These are phyloP conservation scores for Ophiocordyceps australis DNA, from an alignment of 2,329 filamentous ascomycete species.

Conservation along the genomic window DNA sequence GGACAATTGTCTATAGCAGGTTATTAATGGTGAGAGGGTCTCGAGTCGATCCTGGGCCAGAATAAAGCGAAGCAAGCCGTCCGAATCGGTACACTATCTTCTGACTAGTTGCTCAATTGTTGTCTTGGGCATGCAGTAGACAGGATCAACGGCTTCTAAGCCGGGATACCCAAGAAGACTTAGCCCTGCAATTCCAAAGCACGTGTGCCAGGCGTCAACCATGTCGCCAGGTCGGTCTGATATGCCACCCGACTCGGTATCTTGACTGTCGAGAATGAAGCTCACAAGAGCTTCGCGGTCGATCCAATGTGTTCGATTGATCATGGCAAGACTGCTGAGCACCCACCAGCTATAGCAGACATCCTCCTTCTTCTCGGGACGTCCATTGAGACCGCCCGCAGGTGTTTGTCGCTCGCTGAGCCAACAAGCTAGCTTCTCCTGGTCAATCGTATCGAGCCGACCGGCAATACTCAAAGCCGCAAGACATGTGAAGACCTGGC, in stretches of 20 bases:
- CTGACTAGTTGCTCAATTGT: conserved; percentile 41
- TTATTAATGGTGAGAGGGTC: conserved; percentile 43
- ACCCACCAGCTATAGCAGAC: conserved; percentile 99
- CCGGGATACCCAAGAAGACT: conserved; percentile 67
- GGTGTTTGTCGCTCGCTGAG: conserved; percentile 82
- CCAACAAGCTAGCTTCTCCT: conserved; percentile 72
- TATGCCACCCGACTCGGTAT: conserved; percentile 66
- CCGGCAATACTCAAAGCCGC: conserved; percentile 72
- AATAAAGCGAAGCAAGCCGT: background rate
- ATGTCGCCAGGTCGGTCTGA: conserved; percentile 83
- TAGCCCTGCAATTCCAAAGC: conserved; percentile 75
- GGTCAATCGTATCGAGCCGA: conserved; percentile 64
- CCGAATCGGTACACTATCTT: conserved; percentile 1
- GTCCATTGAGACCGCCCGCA: conserved; percentile 77
- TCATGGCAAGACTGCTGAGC: conserved; percentile 76
- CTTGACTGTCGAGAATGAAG: conserved; percentile 84
- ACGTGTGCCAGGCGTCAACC: conserved; percentile 94
- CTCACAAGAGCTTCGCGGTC: conserved; percentile 58
- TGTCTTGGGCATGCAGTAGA: conserved; percentile 67
- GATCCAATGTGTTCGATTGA: conserved; percentile 81
- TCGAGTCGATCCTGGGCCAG: background rate
- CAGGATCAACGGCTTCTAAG: conserved; percentile 65
- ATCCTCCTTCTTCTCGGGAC: conserved; percentile 89
- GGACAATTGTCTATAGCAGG: conserved; percentile 27
- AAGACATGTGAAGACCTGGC: conserved; percentile 90